Evolutionary conservation across 2,329 filamentous ascomycete species (phyloP), one percentile per base, ranked within the genome.

Genomic region (Penicillium verrucosum): DNA sequence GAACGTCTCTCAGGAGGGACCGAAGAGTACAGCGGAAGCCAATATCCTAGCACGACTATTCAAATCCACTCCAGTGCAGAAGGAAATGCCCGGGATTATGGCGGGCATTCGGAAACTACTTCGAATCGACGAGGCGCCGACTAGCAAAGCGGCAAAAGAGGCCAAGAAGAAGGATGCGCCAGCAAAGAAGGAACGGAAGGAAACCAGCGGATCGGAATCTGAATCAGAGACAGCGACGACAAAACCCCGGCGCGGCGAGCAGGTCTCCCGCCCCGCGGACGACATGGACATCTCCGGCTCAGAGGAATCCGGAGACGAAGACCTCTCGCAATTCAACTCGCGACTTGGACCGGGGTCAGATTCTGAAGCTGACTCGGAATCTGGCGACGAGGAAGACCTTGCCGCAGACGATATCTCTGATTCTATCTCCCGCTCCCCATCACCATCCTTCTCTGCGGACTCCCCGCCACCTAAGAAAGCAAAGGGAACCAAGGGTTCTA

Each of bases 41-140:
- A 87, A 87, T 71, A 83, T 87, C 14, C 74, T 79, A 45, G 84
- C 82, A 14, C 73, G 85, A 51, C 61, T 87, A 50, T 86, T 82
- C 66, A 86, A 85, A 58, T 83, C 83, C 14, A 81, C 78, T 52
- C 82, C 82, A 0, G 82, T 85, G 12, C 82, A 81, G 68, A 79
- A 81, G 60, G 81, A 78, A 2, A 69, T 86, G 42, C 77, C 78
- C 23, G 75, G 75, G 36, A 73, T 81, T 27, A 70, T 80, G 66
- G 66, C 67, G 37, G 74, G 69, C 18, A 72, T 81, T 54, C 69
- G 71, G 21, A 68, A 65, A 48, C 54, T 77, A 37, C 59, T 80
- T 23, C 74, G 73, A 4, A 18, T 78, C 23, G 69, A 73, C 5
- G 64, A 70, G 42, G 52, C 57, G 23, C 55, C 60, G 6, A 51